phyloP scores from a whole-genome alignment of 1,284 basidiomycete genomes.

The Boletellus deceptivus region DNA sequence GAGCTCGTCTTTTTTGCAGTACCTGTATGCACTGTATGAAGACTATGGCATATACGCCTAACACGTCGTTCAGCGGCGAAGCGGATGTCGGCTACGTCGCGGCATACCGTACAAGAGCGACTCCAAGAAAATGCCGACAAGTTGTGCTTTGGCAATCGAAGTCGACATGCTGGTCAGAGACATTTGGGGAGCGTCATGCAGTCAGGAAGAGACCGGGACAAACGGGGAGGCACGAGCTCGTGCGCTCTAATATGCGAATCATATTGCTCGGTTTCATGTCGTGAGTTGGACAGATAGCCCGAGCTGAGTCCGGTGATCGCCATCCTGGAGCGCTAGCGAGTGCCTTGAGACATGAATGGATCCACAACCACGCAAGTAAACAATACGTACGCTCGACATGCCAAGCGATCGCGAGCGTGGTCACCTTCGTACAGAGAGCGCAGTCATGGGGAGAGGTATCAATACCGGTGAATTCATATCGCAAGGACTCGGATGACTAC shows the following conservation, averaged over 20 bases:
- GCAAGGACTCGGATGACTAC: too few species aligned
- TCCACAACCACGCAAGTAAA: neutral
- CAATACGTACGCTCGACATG: neutral
- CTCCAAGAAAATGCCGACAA: constrained; percentile 17
- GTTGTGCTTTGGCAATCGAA: constrained; percentile 11
- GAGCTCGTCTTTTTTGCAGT: constrained; percentile 9
- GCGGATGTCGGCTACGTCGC: too few species aligned
- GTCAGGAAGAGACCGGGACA: neutral
- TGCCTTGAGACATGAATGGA: neutral
- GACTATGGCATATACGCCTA: constrained; percentile 17
- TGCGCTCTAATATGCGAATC: neutral
- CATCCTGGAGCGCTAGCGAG: neutral
- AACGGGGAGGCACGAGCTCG: neutral
- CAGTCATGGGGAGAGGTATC: too few species aligned
- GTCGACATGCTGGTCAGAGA: neutral
- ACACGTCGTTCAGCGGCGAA: neutral
- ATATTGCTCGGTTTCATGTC: neutral
- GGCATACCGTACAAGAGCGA: constrained; percentile 15
- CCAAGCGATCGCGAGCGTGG: too few species aligned
- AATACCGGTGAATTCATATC: too few species aligned
- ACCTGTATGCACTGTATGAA: constrained; percentile 17
- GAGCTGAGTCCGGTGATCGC: neutral
- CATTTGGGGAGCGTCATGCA: neutral
- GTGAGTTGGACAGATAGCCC: too few species aligned
- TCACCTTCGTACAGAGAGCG: too few species aligned